Base-by-base conservation (phyloP, 1,284 basidiomycete species). In the Trichosporon sp. region DNA sequence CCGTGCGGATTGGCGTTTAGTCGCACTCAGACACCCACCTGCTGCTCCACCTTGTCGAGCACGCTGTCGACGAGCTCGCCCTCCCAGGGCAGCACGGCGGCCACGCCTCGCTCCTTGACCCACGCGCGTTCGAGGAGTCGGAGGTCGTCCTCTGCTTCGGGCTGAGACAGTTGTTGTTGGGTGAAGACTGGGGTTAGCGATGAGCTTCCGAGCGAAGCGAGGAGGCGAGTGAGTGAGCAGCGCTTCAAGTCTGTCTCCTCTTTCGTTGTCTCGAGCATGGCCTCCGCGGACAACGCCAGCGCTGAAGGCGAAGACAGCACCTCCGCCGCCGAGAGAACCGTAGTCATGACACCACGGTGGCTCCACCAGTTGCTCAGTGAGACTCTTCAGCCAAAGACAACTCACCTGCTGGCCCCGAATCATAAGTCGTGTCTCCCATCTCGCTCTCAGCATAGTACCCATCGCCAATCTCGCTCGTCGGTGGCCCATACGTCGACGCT, bases 91-190 rank as follows among this genome's bases (percentile, higher is more conserved):
- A 93, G 82, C 34, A 95, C 84, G 69, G 91, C 90, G 1, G 89
- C 90, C 4, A 89, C 86, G 66, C 91, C 88, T 59, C 92, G 82
- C 74, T 95, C 92, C 78, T 90, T 89, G 81, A 89, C 87, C 91
- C 91, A 94, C 62, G 89, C 88, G 56, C 88, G 83, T 59, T 87
- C 87, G 56, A 95, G 67, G 23, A 67, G 65, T 44, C 68, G 67
- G 14, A 80, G 70, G 59, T 80, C 78, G 60, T 76, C 73, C 52
- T 54, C 49, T 2, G 25, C 49, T 16, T 29, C 25, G 25, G 49
- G 29, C 49, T 27, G 49, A 14, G 49, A 16, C 4, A 54, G 49
- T 9, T 54, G 49, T 27, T 29, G 25, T 7, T 29, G 49, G 2
- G 49, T 9, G 49, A 54, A 54, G 3, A 54, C 49, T 54, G 49